phyloP scores from a whole-genome alignment of 345 rosid species.

The Eucalyptus sp. region DNA sequence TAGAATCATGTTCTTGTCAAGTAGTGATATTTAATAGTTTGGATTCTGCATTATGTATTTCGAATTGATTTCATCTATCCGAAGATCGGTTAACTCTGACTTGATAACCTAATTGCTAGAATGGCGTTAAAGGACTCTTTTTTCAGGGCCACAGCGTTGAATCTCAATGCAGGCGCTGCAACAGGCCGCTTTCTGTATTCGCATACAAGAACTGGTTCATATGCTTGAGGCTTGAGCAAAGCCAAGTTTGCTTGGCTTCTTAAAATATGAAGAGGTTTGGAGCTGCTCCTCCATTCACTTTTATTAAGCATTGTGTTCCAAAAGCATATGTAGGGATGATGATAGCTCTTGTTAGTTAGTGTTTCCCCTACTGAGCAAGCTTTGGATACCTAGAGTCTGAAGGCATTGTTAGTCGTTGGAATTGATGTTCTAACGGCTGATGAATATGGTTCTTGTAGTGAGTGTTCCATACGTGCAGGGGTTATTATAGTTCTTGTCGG shows the following conservation, averaged over 20 bases:
- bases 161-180: not conserved
- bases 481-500: not conserved
- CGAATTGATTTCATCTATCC: not conserved
- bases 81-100: not conserved
- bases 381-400: not conserved
- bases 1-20: not conserved
- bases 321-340: not conserved
- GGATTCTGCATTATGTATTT: not conserved
- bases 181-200: not conserved
- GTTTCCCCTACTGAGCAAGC: not conserved
- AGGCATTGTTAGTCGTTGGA: not conserved
- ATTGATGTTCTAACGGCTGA: not conserved
- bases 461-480: not conserved
- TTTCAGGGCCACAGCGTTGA: not conserved
- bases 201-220: not conserved
- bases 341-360: not conserved
- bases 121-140: not conserved
- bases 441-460: not conserved
- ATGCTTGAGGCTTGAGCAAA: not conserved
- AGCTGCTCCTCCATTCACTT: not conserved
- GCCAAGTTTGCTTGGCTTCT: not conserved
- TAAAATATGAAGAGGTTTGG: not conserved
- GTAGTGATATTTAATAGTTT: not conserved
- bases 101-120: not conserved
- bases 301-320: not conserved